Base-by-base conservation (phyloP, 139 green algal genomes). In the Chlamydomonas sp. region DNA sequence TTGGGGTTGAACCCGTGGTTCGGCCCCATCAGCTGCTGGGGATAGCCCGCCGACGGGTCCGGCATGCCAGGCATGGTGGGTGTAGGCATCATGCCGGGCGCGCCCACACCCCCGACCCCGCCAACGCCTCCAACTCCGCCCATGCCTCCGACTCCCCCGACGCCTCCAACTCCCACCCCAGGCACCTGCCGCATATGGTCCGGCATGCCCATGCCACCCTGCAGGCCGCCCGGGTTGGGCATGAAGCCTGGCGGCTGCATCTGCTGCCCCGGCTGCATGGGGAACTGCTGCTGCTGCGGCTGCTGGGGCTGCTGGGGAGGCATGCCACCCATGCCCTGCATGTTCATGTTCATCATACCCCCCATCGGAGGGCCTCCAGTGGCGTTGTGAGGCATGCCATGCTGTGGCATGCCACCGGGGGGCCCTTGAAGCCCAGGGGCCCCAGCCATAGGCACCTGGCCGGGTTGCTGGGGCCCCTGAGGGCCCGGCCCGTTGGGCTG, bases 171-270 rank as follows among this genome's bases (percentile, higher is more conserved):
- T 49, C 31, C 31, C 31, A 49, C 31, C 31, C 31, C 31, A 49
- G 17, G 76, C 75, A 88, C 83, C 57, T 82, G 84, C 3, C 84
- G 63, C 15, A 88, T 61, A 18, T 72, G 63, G 75, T 72, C 78
- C 6, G 63, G 80, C 3, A 85, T 63, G 72, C 90, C 90, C 76
- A 85, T 89, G 76, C 80, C 59, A 80, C 85, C 91, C 18, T 77
- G 73, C 20, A 75, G n/a, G 16, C 61, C 76, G 60, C 82, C 86
- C 12, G 80, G 91, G 59, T 89, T 94, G 18, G 87, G 84, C 77
- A 97, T 92, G 89, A 96, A 93, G 58, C 91, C 86, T 18, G 76
- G 74, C 2, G 63, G 63, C 76, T 88, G 84, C 75, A 88, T 83
- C 75, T 75, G 57, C 63, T 83, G 75, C 8, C 5, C n/a, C 63